Evolutionary conservation across 768 basidiomycete species (phyloP).

Genomic region (Lactarius akahatsu): DNA sequence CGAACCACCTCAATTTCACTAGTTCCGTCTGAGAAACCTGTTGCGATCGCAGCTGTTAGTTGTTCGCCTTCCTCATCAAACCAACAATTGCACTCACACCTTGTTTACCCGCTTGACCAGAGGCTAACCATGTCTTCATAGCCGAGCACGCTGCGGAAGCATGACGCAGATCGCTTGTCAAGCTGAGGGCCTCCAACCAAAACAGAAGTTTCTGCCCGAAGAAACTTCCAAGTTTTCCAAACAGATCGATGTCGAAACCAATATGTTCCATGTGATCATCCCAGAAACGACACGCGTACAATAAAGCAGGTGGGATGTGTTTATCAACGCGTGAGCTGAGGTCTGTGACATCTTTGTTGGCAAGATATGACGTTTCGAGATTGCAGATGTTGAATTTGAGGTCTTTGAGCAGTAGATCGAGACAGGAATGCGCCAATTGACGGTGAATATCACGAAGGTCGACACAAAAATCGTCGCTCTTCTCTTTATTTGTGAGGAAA

Average conservation of each 20-base stretch:
- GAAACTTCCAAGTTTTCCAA: not conserved
- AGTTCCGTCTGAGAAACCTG: too few relatives aligned
- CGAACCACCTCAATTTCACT: too few relatives aligned
- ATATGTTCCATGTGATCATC: not conserved
- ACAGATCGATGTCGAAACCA: not conserved
- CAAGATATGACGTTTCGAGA: slow-evolving; percentile 1
- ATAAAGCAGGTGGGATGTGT: not conserved
- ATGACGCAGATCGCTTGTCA: not conserved
- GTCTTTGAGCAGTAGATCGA: not conserved
- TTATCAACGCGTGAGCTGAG: not conserved
- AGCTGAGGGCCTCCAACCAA: not conserved
- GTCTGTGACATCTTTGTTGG: not conserved
- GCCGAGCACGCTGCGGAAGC: not conserved
- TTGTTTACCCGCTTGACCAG: not conserved
- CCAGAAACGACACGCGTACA: slow-evolving; percentile 11
- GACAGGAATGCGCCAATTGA: not conserved
- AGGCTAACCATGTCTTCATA: not conserved
- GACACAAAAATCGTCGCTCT: not conserved
- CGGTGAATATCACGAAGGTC: not conserved
- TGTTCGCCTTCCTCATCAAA: not conserved
- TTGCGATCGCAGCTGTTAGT: too few relatives aligned
- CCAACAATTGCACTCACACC: not conserved
- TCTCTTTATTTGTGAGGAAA: not conserved
- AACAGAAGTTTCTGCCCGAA: not conserved
- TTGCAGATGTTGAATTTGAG: slow-evolving; percentile 11